Evolutionary conservation across 2,329 filamentous ascomycete species (phyloP), one percentile per base, ranked within the genome.

Genomic region (Pyrenochaeta sp.): DNA sequence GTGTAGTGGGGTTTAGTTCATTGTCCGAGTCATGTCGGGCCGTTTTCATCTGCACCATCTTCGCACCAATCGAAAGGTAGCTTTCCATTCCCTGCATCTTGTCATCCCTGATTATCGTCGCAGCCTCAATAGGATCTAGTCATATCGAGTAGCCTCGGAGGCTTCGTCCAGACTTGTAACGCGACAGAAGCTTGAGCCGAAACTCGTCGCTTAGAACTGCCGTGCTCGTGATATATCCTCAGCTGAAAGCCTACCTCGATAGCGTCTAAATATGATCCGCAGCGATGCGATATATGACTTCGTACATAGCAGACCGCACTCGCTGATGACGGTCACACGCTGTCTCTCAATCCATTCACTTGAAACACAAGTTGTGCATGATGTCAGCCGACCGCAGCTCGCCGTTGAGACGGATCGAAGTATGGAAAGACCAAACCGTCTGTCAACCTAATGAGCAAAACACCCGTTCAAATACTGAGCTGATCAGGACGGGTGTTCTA

Each of bases 1-100:
- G 27, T 30, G 28, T 32, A 47, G 45, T 24, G 45, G 45, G 45
- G 45, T 47, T n/a, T 47, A 47, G 45, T 28, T n/a, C 28, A 19
- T 32, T 28, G 30, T 24, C 25, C 28, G 45, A n/a, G 45, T 47
- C 28, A 32, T n/a, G 19, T 7, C 8, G 28, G 27, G 30, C 28
- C 19, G 13, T 7, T 19, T 30, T 27, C 24, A 44, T 47, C 28
- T 1, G n/a, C 25, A 22, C n/a, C 27, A 3, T 47, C 45, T n/a
- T 22, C 45, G 15, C 15, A 22, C 7, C 30, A 28, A 47, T 13
- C 15, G 13, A 15, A 40, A 12, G 28, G 42, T 22, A 44, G 22
- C 25, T 27, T 44, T 44, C 10, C 25, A 15, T 28, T 27, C 15
- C 2, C 15, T 28, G 15, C 15, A 44, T 13, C 24, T 15, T 44